Evolutionary conservation across 768 basidiomycete species (phyloP).

Genomic region (Leccinum rimulosum): DNA sequence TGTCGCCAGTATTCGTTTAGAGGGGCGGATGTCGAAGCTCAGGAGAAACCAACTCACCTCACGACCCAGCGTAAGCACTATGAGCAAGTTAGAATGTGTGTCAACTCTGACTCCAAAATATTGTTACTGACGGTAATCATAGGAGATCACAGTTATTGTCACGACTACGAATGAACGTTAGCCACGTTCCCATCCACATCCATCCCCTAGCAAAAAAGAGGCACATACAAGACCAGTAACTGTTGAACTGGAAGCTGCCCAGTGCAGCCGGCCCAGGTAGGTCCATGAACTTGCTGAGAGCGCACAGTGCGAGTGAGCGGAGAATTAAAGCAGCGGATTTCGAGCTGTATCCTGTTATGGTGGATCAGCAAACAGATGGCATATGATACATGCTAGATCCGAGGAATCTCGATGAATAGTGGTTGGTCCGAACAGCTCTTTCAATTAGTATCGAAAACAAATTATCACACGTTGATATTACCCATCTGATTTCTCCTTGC

Average conservation of each 20-base stretch:
- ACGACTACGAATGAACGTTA: constrained; percentile 1
- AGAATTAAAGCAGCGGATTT: background rate
- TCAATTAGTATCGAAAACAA: background rate
- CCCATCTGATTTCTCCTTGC: background rate
- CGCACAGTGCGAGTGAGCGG: background rate
- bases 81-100: background rate
- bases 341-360: background rate
- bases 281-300: background rate
- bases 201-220: background rate
- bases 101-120: background rate
- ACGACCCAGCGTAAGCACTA: constrained; percentile 3
- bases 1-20: background rate
- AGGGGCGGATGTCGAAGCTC: too few relatives aligned
- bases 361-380: background rate
- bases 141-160: constrained; percentile 2
- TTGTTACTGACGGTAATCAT: constrained; percentile 8
- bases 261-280: background rate
- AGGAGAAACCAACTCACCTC: constrained; percentile 2
- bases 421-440: background rate
- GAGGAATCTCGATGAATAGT: background rate
- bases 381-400: background rate
- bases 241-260: background rate
- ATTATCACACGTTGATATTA: background rate
- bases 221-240: background rate
- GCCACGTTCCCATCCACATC: background rate